Evolutionary conservation across 2,329 filamentous ascomycete species (phyloP).

Genomic region (Apiospora malaysiana): DNA sequence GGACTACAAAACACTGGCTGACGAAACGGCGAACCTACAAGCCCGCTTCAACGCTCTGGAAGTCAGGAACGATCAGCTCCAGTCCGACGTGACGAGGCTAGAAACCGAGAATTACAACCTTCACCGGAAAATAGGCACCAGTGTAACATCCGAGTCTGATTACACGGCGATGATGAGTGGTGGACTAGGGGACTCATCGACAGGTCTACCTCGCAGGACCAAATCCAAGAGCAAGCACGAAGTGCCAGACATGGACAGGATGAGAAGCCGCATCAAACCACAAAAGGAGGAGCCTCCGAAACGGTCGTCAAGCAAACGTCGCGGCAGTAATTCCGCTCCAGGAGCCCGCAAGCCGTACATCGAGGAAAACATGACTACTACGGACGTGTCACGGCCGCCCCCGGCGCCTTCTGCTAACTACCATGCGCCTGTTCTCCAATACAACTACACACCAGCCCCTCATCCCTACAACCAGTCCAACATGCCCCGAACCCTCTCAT

Average conservation of each 20-base stretch:
- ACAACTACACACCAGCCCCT: not conserved
- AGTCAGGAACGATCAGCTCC: slow-evolving; percentile 20
- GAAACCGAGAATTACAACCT: slow-evolving; percentile 5
- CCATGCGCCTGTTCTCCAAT: not conserved
- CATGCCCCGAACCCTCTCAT: not conserved
- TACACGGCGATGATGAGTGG: slow-evolving; percentile 22
- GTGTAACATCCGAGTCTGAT: slow-evolving; percentile 6
- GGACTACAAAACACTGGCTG: not conserved
- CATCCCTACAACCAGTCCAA: not conserved
- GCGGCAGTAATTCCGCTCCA: slow-evolving; percentile 5
- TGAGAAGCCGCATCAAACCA: slow-evolving; percentile 23
- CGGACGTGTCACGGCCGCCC: not conserved
- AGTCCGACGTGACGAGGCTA: slow-evolving; percentile 23
- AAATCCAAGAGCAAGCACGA: slow-evolving; percentile 20
- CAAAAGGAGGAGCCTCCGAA: not conserved
- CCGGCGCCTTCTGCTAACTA: not conserved
- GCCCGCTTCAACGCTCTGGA: not conserved
- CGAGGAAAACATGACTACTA: not conserved
- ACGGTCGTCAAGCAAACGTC: not conserved
- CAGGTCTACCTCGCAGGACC: not conserved
- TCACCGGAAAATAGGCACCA: not conserved
- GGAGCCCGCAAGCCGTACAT: slow-evolving; percentile 2
- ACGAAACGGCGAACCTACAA: not conserved
- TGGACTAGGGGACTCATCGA: slow-evolving; percentile 21
- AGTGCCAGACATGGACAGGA: not conserved